phyloP scores from a whole-genome alignment of 2,329 filamentous ascomycete species.

The Microsporum ferrugineum region DNA sequence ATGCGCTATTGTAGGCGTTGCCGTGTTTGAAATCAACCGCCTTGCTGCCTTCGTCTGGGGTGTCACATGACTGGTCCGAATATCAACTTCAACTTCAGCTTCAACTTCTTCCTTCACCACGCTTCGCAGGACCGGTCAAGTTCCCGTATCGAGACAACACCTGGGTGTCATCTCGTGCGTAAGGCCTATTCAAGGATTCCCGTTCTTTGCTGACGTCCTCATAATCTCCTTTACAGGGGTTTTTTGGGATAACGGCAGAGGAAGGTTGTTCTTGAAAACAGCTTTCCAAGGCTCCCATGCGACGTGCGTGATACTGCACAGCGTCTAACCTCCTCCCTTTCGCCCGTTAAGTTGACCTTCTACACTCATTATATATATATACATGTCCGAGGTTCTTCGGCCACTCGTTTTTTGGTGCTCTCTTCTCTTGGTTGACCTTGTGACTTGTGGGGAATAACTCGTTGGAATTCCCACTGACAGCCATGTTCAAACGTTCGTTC shows the following conservation, averaged over 20 bases:
- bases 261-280: slow-evolving; percentile 28
- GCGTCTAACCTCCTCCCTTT: slow-evolving; percentile 27
- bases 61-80: slow-evolving; percentile 8
- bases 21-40: too few species aligned
- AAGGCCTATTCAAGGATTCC: slow-evolving; percentile 20
- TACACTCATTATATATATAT: slow-evolving; percentile 30
- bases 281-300: slow-evolving; percentile 46
- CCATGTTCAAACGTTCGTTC: slow-evolving; percentile 91
- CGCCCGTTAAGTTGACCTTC: slow-evolving; percentile 17
- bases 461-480: slow-evolving; percentile 30
- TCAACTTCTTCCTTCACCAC: slow-evolving; percentile 35
- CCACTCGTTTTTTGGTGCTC: slow-evolving; percentile 15
- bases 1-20: too few species aligned
- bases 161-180: slow-evolving; percentile 38
- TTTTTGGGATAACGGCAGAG: slow-evolving; percentile 20
- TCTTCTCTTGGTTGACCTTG: slow-evolving; percentile 19
- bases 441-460: slow-evolving; percentile 28
- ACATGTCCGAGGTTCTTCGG: slow-evolving; percentile 22
- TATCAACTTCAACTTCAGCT: slow-evolving; percentile 9
- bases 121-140: slow-evolving; percentile 31
- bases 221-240: slow-evolving; percentile 21
- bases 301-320: slow-evolving; percentile 40
- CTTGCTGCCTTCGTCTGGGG: neutral
- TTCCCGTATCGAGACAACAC: slow-evolving; percentile 21
- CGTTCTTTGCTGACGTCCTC: slow-evolving; percentile 19